Evolutionary conservation across 768 basidiomycete genomes (phyloP).

Genomic region (Suillus bovinus): DNA sequence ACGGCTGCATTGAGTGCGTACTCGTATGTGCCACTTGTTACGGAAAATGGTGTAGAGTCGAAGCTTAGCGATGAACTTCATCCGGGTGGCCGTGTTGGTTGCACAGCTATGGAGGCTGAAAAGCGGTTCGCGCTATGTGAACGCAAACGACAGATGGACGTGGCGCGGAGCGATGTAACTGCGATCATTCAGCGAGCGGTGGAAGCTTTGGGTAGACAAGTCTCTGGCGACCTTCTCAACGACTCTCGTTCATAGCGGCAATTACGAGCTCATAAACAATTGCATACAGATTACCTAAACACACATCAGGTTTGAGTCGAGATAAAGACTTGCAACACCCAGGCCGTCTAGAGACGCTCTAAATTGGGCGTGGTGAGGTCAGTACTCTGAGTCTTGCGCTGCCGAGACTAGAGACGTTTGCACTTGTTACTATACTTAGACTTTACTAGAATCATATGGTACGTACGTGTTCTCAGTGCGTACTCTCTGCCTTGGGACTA

Average conservation of each 20-base stretch:
- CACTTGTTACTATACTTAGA: too few species aligned
- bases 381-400: too few species aligned
- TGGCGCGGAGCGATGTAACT: conserved; percentile 55
- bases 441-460: too few species aligned
- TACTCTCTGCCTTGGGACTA: background rate
- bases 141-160: conserved; percentile 31
- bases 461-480: background rate
- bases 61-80: background rate
- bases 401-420: background rate
- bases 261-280: too few species aligned
- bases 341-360: background rate
- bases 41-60: conserved; percentile 15
- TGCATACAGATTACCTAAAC: too few species aligned
- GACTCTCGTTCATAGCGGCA: conserved; percentile 1
- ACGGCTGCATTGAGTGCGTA: conserved; percentile 19
- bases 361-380: background rate
- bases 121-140: conserved; percentile 8
- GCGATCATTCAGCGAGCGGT: conserved; percentile 53
- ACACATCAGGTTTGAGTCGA: too few species aligned
- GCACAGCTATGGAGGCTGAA: conserved; percentile 8
- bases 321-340: too few species aligned
- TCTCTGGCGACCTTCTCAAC: conserved; percentile 42
- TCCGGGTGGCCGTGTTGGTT: conserved; percentile 19
- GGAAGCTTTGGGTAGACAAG: conserved; percentile 50
- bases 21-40: conserved; percentile 13